Evolutionary conservation across 1,284 basidiomycete genomes (phyloP).

Genomic region (Pyrrhoderma lamaoense): DNA sequence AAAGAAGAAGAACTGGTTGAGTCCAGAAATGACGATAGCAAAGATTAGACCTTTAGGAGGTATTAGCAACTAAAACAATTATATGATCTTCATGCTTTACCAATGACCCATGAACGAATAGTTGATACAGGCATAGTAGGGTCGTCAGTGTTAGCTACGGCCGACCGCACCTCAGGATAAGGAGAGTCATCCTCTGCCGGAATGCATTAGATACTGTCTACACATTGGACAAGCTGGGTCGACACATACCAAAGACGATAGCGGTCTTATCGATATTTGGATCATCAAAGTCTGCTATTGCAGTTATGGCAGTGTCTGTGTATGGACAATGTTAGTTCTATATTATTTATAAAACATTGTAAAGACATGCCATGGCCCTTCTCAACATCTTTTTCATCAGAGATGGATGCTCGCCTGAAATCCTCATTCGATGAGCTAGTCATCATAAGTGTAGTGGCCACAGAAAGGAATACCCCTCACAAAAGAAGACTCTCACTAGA

Average conservation of each 20-base stretch:
- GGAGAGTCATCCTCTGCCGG: slow-evolving; percentile 22
- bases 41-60: slow-evolving; percentile 28
- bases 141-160: slow-evolving; percentile 25
- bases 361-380: slow-evolving; percentile 10
- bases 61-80: neutral
- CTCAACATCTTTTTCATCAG: slow-evolving; percentile 16
- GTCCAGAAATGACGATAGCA: slow-evolving; percentile 41
- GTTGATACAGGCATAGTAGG: slow-evolving; percentile 28
- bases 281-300: slow-evolving; percentile 18
- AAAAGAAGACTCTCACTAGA: neutral
- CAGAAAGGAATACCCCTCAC: neutral
- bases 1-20: slow-evolving; percentile 52
- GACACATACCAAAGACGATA: slow-evolving; percentile 10
- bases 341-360: neutral
- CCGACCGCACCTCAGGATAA: slow-evolving; percentile 33
- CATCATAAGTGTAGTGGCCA: neutral
- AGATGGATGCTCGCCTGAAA: slow-evolving; percentile 14
- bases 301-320: neutral
- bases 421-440: slow-evolving; percentile 6
- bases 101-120: slow-evolving; percentile 33
- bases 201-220: neutral
- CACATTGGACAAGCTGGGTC: neutral
- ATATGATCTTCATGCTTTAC: slow-evolving; percentile 19
- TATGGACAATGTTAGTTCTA: neutral
- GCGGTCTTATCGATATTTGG: slow-evolving; percentile 19